These are phyloP conservation scores for Candida takata DNA, from an alignment of 805 yeast genomes.

Conservation along the genomic window DNA sequence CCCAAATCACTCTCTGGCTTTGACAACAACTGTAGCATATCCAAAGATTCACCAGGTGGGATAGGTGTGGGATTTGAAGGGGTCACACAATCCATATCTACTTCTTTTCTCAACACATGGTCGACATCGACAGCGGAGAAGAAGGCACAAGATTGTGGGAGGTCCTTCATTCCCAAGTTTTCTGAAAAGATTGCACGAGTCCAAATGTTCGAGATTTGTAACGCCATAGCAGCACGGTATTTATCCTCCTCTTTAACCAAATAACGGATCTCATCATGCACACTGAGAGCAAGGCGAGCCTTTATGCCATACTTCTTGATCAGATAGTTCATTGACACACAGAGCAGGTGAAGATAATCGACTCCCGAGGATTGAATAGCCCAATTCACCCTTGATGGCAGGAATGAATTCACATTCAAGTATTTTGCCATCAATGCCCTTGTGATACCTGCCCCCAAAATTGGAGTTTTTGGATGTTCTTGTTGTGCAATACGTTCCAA, in stretches of 20 bases:
- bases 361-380: slow-evolving; percentile 98
- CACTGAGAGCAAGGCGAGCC: slow-evolving; percentile 78
- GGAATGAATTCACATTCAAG: slow-evolving; percentile 55
- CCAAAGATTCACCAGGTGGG: slow-evolving; percentile 72
- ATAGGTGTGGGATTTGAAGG: slow-evolving; percentile 74
- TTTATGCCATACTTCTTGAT: slow-evolving; percentile 54
- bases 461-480: slow-evolving; percentile 80
- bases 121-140: slow-evolving; percentile 93
- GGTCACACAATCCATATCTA: slow-evolving; percentile 83
- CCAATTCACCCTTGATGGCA: slow-evolving; percentile 95
- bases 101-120: slow-evolving; percentile 83
- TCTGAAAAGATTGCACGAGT: slow-evolving; percentile 93
- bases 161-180: slow-evolving; percentile 78
- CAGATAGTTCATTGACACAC: slow-evolving; percentile 84
- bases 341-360: slow-evolving; percentile 80
- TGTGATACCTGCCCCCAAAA: slow-evolving; percentile 89
- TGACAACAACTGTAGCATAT: slow-evolving; percentile 46
- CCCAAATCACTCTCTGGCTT: slow-evolving; percentile 25
- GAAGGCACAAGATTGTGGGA: slow-evolving; percentile 94
- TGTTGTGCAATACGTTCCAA: slow-evolving; percentile 82
- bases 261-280: slow-evolving; percentile 91
- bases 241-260: slow-evolving; percentile 66
- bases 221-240: slow-evolving; percentile 69
- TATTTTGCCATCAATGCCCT: slow-evolving; percentile 65
- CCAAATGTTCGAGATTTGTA: slow-evolving; percentile 91